Evolutionary conservation across 306 rosid species (phyloP).

Genomic region (Quercus suber): DNA sequence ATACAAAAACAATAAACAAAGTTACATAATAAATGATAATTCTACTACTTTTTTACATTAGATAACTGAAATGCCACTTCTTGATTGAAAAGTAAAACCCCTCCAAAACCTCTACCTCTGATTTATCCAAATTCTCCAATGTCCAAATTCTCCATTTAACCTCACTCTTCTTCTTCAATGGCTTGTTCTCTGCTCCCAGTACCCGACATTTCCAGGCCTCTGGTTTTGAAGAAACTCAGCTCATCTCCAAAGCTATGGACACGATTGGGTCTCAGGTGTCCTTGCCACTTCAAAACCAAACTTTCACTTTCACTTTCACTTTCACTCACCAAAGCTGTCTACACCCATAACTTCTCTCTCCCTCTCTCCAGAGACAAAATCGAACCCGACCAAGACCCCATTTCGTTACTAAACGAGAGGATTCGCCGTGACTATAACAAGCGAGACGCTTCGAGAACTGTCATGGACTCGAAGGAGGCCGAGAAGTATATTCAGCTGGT

Average conservation of each 20-base stretch:
- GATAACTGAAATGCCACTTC: background rate
- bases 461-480: slow-evolving; percentile 67
- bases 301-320: background rate
- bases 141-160: background rate
- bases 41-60: background rate
- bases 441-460: slow-evolving; percentile 43
- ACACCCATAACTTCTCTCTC: slow-evolving; percentile 37
- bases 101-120: slow-evolving; percentile 42
- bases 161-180: slow-evolving; percentile 35
- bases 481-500: slow-evolving; percentile 67
- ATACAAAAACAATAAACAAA: no score
- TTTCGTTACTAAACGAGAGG: slow-evolving; percentile 60
- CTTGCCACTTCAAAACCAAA: slow-evolving; percentile 14
- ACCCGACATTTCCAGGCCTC: slow-evolving; percentile 32
- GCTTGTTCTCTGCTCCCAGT: slow-evolving; percentile 41
- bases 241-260: slow-evolving; percentile 37
- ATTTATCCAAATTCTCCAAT: slow-evolving; percentile 20
- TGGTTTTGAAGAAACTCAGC: slow-evolving; percentile 31
- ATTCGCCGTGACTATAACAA: slow-evolving; percentile 60
- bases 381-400: slow-evolving; percentile 56
- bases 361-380: slow-evolving; percentile 28
- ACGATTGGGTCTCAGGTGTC: slow-evolving; percentile 30
- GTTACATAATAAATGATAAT: no score
- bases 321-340: slow-evolving; percentile 37
- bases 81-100: slow-evolving; percentile 39